Percentiles rank a stretch among this genome's conserved stretches.
These are phyloP conservation scores for Plasmopara muralis DNA, from an alignment of 352 stramenopile species.

Conservation along the genomic window DNA sequence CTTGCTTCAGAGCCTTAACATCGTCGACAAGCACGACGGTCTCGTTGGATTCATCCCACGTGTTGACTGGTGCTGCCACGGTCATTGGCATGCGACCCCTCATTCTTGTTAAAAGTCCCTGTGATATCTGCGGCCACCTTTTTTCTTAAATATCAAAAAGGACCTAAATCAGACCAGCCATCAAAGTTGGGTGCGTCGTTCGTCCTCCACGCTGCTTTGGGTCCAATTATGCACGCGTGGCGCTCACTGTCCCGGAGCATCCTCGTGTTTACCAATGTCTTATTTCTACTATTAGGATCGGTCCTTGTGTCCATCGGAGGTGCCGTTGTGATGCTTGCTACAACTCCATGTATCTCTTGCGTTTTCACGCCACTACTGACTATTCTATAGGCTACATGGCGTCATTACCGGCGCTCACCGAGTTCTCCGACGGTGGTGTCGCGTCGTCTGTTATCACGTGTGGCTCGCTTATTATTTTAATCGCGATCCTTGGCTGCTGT, in stretches of 20 bases:
- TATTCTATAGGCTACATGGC: constrained; percentile 62
- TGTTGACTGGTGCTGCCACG: constrained; percentile 13
- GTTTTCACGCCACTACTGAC: neutral
- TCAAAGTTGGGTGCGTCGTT: constrained; percentile 3
- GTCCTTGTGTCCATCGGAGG: constrained; percentile 76
- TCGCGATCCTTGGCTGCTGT: constrained; percentile 71
- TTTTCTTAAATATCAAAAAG: neutral
- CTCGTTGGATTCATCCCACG: constrained; percentile 23
- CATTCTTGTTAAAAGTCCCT: constrained; percentile 3
- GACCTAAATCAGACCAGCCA: constrained; percentile 12
- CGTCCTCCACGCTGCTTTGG: constrained; percentile 1
- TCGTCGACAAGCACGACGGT: constrained; percentile 40
- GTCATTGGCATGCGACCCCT: constrained; percentile 7
- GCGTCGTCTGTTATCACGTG: constrained; percentile 76
- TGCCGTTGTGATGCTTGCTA: constrained; percentile 6
- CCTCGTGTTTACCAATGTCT: constrained; percentile 84
- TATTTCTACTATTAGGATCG: constrained; percentile 76
- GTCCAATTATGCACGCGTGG: constrained; percentile 43
- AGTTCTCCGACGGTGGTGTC: constrained; percentile 76
- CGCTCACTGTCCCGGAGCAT: constrained; percentile 69
- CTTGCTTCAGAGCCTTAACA: constrained; percentile 53
- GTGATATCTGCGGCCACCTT: constrained; percentile 3
- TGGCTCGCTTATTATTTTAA: constrained; percentile 68
- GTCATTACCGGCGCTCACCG: constrained; percentile 66
- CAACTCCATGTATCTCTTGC: neutral